Conservation (phyloP, 2,329 filamentous ascomycete genomes). For the Apiospora aurea region DNA sequence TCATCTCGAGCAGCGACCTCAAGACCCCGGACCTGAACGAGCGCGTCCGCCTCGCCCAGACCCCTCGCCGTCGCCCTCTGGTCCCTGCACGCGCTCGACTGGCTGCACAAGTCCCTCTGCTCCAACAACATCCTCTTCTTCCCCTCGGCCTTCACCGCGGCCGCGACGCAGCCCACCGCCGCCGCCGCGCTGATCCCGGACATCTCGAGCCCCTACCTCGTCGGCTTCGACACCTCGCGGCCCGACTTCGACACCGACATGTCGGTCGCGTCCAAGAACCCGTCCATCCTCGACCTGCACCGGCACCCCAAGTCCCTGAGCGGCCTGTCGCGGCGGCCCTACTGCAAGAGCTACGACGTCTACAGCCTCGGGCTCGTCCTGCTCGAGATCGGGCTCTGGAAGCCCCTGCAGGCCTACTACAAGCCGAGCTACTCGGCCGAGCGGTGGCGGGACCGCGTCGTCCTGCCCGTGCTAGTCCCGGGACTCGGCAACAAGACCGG, state of each 20-base stretch:
- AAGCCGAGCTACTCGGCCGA: constrained; percentile 51
- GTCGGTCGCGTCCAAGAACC: constrained; percentile 48
- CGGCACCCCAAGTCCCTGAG: constrained; percentile 52
- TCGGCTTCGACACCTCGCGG: constrained; percentile 50
- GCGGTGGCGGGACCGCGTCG: constrained; percentile 51
- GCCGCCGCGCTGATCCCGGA: constrained; percentile 44
- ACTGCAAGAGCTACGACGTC: constrained; percentile 50
- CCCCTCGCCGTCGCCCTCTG: constrained; percentile 52
- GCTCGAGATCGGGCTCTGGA: constrained; percentile 59
- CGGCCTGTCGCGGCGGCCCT: constrained; percentile 45
- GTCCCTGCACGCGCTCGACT: constrained; percentile 61
- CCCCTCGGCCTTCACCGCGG: constrained; percentile 45
- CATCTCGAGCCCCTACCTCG: constrained; percentile 47
- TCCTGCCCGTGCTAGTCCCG: constrained; percentile 49
- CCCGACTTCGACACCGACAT: constrained; percentile 46
- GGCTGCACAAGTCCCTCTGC: constrained; percentile 55
- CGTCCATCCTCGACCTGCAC: constrained; percentile 53
- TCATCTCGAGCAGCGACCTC: constrained; percentile 48
- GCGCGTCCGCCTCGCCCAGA: constrained; percentile 50
- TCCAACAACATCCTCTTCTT: constrained; percentile 53
- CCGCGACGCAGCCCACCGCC: constrained; percentile 37
- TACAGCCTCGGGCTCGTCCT: constrained; percentile 58
- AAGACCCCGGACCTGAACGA: constrained; percentile 54
- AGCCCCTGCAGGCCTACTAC: constrained; percentile 49
- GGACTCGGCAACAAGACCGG: constrained; percentile 51